Conservation (phyloP, 73 alveolate species). For the Breviolum minutum region DNA sequence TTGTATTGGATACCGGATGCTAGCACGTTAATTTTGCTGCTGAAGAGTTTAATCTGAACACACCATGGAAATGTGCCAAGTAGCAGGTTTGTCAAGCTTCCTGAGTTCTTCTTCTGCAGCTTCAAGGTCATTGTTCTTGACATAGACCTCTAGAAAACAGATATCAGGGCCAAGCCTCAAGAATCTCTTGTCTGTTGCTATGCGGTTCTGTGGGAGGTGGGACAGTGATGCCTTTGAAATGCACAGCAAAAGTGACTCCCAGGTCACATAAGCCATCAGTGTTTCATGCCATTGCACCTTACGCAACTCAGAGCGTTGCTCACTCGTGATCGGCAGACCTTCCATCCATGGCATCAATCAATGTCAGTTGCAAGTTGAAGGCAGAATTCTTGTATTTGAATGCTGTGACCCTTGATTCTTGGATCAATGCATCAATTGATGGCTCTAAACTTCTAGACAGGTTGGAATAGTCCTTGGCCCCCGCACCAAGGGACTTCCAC, state of each 20-base stretch:
- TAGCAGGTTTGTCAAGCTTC: not conserved
- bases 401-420: too few species aligned
- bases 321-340: not conserved
- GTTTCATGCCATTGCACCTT: not conserved
- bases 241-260: too few species aligned
- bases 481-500: slow-evolving; percentile 6
- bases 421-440: too few species aligned
- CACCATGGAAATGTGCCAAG: too few species aligned
- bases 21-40: too few species aligned
- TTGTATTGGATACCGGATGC: too few species aligned
- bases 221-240: too few species aligned
- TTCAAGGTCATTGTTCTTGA: slow-evolving; percentile 27
- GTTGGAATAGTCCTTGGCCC: not conserved
- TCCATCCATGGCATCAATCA: not conserved
- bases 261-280: too few species aligned
- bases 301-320: not conserved
- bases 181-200: too few species aligned
- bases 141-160: slow-evolving; percentile 6
- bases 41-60: too few species aligned
- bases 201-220: too few species aligned
- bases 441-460: not conserved
- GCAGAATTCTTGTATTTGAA: too few species aligned
- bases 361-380: not conserved
- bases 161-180: not conserved
- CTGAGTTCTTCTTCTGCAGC: slow-evolving; percentile 15